Conservation (phyloP, 768 basidiomycete genomes). For the Phallus indusiatus region DNA sequence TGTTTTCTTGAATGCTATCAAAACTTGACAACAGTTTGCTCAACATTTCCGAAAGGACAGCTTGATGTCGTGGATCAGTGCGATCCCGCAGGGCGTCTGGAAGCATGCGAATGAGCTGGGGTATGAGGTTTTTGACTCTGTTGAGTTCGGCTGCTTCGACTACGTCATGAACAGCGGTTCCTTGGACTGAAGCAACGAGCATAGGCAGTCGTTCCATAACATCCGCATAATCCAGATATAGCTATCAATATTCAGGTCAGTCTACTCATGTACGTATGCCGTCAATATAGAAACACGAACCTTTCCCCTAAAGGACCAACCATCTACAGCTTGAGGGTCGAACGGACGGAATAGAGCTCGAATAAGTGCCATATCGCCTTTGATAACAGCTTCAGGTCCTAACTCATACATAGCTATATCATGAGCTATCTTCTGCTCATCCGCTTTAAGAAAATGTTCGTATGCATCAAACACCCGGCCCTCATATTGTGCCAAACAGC, state of each 20-base stretch:
- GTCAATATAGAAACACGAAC: conserved; percentile 27
- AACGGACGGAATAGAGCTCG: conserved; percentile 62
- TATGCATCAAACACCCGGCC: conserved; percentile 67
- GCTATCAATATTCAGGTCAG: conserved; percentile 26
- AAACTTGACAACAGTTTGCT: conserved; percentile 47
- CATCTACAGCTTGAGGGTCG: conserved; percentile 45
- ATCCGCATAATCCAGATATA: conserved; percentile 63
- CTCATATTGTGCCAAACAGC: conserved; percentile 47
- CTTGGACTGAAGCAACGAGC: conserved; percentile 35
- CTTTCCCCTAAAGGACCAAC: conserved; percentile 82
- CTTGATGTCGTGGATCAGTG: conserved; percentile 53
- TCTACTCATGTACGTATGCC: conserved; percentile 9
- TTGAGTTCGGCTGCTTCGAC: conserved; percentile 47
- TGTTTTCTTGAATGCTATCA: conserved; percentile 50
- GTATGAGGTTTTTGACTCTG: conserved; percentile 46
- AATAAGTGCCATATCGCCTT: conserved; percentile 54
- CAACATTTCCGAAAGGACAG: conserved; percentile 67
- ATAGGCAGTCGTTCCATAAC: conserved; percentile 52
- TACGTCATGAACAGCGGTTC: conserved; percentile 35
- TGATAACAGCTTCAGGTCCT: conserved; percentile 78
- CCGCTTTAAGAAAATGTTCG: conserved; percentile 63
- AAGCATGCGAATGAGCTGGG: conserved; percentile 55
- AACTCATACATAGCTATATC: conserved; percentile 78
- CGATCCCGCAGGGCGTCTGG: conserved; percentile 57
- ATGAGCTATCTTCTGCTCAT: conserved; percentile 66